Percentiles rank a stretch among this genome's conserved stretches.
Conservation (phyloP, 306 rosid genomes). For the Gleditsia sinensis region DNA sequence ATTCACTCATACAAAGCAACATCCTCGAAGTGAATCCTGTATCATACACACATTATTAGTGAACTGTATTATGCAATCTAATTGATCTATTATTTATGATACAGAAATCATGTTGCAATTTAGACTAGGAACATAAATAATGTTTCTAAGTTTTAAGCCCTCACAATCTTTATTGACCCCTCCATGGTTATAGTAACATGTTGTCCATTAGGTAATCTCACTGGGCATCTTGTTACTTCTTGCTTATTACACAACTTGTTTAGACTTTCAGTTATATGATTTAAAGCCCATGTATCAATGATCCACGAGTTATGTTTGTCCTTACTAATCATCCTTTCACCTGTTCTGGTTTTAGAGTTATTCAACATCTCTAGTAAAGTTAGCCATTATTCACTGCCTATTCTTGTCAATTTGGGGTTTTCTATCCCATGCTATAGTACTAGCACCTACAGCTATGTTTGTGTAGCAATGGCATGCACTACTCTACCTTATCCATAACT, state of each 20-base stretch:
- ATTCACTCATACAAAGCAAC: too few species aligned
- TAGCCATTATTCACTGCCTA: neutral
- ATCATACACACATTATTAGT: too few species aligned
- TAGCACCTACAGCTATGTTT: too few species aligned
- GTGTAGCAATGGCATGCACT: neutral
- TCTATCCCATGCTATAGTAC: too few species aligned
- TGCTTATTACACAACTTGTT: neutral
- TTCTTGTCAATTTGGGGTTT: neutral
- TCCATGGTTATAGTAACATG: neutral
- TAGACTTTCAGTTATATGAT: neutral
- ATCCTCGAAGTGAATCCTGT: too few species aligned
- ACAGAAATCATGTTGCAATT: neutral
- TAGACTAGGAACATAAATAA: too few species aligned
- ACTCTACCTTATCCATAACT: neutral
- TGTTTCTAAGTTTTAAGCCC: neutral
- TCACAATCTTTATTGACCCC: neutral
- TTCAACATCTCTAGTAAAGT: neutral
- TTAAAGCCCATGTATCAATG: neutral
- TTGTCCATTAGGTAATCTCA: neutral
- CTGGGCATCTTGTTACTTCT: neutral
- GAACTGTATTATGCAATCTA: too few species aligned
- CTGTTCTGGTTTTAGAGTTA: too few species aligned
- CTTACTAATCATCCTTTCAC: neutral
- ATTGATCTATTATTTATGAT: neutral
- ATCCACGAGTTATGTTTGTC: too few species aligned